Evolutionary conservation across 768 basidiomycete genomes (phyloP).

Genomic region (Termitomyces sp.): DNA sequence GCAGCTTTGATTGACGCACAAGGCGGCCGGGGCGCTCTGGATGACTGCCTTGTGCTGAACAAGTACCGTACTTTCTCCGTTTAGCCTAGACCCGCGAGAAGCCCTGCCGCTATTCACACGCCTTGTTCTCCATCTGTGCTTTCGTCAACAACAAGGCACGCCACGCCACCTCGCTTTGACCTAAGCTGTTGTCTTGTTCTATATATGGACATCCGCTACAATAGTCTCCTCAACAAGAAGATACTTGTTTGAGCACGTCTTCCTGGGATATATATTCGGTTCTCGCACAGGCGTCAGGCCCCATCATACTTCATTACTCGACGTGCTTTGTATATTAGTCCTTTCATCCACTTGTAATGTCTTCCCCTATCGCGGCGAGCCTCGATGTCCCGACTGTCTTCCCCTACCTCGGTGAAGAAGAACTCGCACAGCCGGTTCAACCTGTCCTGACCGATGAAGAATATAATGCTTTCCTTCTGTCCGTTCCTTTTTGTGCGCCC

Average conservation of each 20-base stretch:
- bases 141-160: not conserved
- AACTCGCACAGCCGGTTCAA: not conserved
- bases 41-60: not conserved
- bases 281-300: not conserved
- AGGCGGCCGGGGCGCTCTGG: not conserved
- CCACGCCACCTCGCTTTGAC: not conserved
- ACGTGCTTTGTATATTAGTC: not conserved
- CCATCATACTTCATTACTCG: not conserved
- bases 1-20: not conserved
- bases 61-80: not conserved
- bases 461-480: conserved; percentile 2
- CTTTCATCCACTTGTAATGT: not conserved
- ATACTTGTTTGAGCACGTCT: not conserved
- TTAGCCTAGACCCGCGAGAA: not conserved
- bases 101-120: not conserved
- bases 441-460: conserved; percentile 1
- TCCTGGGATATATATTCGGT: not conserved
- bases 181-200: not conserved
- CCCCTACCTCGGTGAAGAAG: not conserved
- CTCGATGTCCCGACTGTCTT: not conserved
- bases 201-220: not conserved
- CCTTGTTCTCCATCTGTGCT: not conserved
- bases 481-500: not conserved
- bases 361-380: not conserved
- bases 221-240: not conserved